Percentiles rank a stretch among this genome's conserved stretches.
These are phyloP conservation scores for Allium cepa DNA, from an alignment of 106 monocot genomes.

Conservation along the genomic window DNA sequence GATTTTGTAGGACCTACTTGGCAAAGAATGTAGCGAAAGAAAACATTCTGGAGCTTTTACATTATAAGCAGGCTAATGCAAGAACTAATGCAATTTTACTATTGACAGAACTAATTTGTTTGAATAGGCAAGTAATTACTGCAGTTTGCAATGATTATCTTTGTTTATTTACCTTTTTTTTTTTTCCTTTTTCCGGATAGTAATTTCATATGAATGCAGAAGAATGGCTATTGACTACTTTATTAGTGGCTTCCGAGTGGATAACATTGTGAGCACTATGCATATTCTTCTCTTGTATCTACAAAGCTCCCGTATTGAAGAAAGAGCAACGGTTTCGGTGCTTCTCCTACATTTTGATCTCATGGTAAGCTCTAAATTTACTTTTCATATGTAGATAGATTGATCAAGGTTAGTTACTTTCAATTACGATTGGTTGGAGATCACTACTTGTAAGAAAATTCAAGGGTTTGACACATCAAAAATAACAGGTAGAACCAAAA, in stretches of 20 bases:
- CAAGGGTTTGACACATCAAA: not conserved
- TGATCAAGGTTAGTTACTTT: too few species aligned
- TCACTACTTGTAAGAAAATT: too few species aligned
- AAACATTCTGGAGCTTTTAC: constrained; percentile 33
- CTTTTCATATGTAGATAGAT: too few species aligned
- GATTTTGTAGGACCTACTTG: constrained; percentile 37
- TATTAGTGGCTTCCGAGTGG: constrained; percentile 23
- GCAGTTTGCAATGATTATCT: not conserved
- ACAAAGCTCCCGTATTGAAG: constrained; percentile 19
- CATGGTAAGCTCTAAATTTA: constrained; percentile 14
- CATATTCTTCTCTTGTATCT: constrained; percentile 35
- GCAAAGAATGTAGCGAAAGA: constrained; percentile 15
- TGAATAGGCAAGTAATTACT: constrained; percentile 24
- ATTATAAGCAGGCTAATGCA: constrained; percentile 20
- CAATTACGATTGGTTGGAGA: too few species aligned
- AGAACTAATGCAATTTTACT: constrained; percentile 20
- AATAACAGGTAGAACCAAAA: constrained; percentile 22
- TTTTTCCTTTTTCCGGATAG: not conserved
- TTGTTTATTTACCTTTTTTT: not conserved
- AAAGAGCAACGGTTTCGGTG: constrained; percentile 27
- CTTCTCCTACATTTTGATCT: constrained; percentile 41
- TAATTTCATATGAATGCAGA: constrained; percentile 13
- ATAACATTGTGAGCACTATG: constrained; percentile 27
- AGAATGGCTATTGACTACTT: constrained; percentile 22
- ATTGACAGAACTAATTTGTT: constrained; percentile 41